These are phyloP conservation scores for Globisporangium emineosum DNA, from an alignment of 352 stramenopile genomes.

Conservation along the genomic window DNA sequence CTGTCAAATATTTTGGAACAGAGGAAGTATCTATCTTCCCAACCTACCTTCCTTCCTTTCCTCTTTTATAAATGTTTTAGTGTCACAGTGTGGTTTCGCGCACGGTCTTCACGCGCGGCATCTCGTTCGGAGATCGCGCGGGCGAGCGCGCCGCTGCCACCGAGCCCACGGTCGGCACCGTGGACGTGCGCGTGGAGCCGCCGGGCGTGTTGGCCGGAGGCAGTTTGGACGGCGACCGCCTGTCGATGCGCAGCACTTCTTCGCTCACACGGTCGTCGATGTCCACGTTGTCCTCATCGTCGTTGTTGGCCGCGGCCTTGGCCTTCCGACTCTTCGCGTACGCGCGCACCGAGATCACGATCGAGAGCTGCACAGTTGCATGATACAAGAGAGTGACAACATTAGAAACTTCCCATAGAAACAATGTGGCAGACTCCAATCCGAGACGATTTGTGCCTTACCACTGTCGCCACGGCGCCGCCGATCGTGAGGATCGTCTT, in stretches of 20 bases:
- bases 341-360: conserved; percentile 46
- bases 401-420: conserved; percentile 1
- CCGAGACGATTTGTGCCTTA: conserved; percentile 1
- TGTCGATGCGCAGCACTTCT: conserved; percentile 15
- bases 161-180: neutral
- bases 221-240: conserved; percentile 8
- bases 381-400: neutral
- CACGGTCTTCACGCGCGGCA: conserved; percentile 10
- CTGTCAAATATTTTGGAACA: too few species aligned
- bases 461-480: conserved; percentile 51
- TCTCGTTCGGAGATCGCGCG: neutral
- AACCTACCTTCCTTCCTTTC: neutral
- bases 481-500: conserved; percentile 58
- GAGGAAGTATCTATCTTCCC: too few species aligned
- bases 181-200: conserved; percentile 6
- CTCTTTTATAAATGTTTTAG: neutral
- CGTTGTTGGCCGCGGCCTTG: neutral
- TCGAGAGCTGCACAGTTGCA: conserved; percentile 36
- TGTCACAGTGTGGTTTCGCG: conserved; percentile 18
- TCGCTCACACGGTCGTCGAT: conserved; percentile 18
- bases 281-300: conserved; percentile 6
- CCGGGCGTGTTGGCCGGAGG: neutral
- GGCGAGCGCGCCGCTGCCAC: neutral
- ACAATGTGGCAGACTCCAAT: neutral
- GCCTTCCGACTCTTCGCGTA: conserved; percentile 38